Evolutionary conservation across 352 stramenopile species (phyloP), one percentile per base, ranked within the genome.

Genomic region (Phytophthora tentaculata): DNA sequence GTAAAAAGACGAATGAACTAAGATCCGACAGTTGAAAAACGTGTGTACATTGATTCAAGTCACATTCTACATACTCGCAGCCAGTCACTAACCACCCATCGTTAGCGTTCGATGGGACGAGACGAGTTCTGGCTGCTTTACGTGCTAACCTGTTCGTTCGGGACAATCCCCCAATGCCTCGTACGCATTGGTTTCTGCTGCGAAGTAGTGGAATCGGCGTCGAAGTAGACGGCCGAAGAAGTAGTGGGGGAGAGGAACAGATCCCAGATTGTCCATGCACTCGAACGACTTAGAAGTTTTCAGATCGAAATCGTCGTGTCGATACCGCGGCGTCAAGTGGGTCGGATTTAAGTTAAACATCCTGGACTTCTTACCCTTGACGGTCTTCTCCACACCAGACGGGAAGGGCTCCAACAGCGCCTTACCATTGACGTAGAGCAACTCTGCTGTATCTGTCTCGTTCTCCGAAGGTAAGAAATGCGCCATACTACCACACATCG

Each of bases 261-360:
- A 67, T 16, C 78, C 76, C 52, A 86, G 32, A 14, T 76, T 67
- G 56, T 82, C 70, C 70, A 86, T 77, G 47, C 78, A 86, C 63
- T 84, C 76, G 44, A 84, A 80, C n/a, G 71, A 73, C 54, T 64
- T 60, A 23, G 58, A 64, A 13, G 39, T 73, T 19, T 54, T 55
- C 1, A 69, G 39, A 19, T 82, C 71, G 6, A 79, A 72, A 20
- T 73, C 60, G 19, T 47, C 45, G 41, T 69, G 65, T 2, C 47
- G 51, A 19, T 80, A 77, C 5, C 67, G 55, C 7, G 74, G 74
- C 13, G 71, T 79, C 39, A 81, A 55, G n/a, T 77, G 71, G 1
- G 67, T 81, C 67, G 74, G 74, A 39, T 79, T 79, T 26, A 77
- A 24, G 26, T 81, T 81, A 61, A 79, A 81, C 70, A 81, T 79